phyloP scores from a whole-genome alignment of 805 yeast species.

The Saturnispora hagleri region DNA sequence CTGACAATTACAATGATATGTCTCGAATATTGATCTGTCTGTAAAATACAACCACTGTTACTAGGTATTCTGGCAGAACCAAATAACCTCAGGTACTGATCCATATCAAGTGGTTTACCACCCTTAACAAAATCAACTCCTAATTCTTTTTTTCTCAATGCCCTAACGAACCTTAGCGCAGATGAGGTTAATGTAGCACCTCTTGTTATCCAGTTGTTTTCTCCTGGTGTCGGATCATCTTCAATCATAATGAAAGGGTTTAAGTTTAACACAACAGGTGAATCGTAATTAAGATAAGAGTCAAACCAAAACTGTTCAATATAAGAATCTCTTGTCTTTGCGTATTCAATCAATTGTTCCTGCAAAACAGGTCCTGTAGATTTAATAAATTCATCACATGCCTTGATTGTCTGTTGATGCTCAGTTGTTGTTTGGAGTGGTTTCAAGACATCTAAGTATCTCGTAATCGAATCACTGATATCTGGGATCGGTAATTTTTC shows the following conservation, averaged over 20 bases:
- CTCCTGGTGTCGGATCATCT: conserved; percentile 78
- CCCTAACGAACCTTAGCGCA: conserved; percentile 70
- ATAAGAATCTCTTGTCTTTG: conserved; percentile 60
- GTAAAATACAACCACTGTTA: conserved; percentile 73
- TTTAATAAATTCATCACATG: conserved; percentile 48
- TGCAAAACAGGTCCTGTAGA: conserved; percentile 53
- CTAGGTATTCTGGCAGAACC: conserved; percentile 87
- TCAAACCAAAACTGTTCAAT: conserved; percentile 95
- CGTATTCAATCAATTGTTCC: conserved; percentile 50
- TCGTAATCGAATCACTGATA: conserved; percentile 53
- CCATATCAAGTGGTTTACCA: conserved; percentile 71
- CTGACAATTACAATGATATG: conserved; percentile 77
- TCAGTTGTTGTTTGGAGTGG: conserved; percentile 79
- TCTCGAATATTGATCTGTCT: conserved; percentile 63
- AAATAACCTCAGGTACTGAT: conserved; percentile 78
- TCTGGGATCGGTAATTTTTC: conserved; percentile 75
- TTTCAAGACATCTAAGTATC: conserved; percentile 56
- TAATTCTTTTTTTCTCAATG: conserved; percentile 64
- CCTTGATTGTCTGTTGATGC: conserved; percentile 48
- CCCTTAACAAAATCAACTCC: conserved; percentile 61
- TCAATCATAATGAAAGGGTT: conserved; percentile 86
- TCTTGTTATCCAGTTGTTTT: conserved; percentile 58
- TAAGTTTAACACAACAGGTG: conserved; percentile 83
- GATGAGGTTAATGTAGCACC: conserved; percentile 75
- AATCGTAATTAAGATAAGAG: conserved; percentile 77